Evolutionary conservation across 73 alveolate species (phyloP), one percentile per base, ranked within the genome.

Genomic region (Blepharisma japonicum): DNA sequence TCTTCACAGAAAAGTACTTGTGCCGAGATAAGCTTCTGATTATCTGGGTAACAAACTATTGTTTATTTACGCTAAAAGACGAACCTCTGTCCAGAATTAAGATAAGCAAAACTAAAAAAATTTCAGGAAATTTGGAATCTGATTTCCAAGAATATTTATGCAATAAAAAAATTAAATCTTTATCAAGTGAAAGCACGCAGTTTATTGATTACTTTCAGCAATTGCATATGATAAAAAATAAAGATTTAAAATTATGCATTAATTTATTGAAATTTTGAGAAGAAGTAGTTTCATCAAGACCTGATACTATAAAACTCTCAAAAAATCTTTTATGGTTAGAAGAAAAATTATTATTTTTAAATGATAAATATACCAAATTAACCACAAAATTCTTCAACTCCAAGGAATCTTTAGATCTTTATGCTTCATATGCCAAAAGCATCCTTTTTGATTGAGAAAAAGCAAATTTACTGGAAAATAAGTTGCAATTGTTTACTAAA

Each of bases 11-110:
- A 20, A 61, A 61, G 0, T 25, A 0, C 74, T 61, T 20, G 2
- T n/a, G 48, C 11, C 14, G 47, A 61, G 47, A 61, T 2, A n/a
- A n/a, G 14, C 18, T 25, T 14, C 14, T 1, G 47, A 4, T 61
- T 61, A 18, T 61, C 11, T 61, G 74, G 74, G 18, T 61, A 18
- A 18, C 74, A 25, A 61, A 61, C 47, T 61, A 18, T 25, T 61
- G 74, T 5, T 2, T 18, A 14, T 61, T 20, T 4, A 18, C 74
- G 18, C 38, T 61, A 9, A 39, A 61, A 61, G 74, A 61, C 47
- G 74, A 61, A 2, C 2, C n/a, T 61, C 46, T 61, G 2, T 8
- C 74, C 5, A 61, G 48, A 61, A 61, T 61, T 39, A 61, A 61
- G 47, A 1, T 61, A 14, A 39, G 74, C 38, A 61, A n/a, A 18